Conservation (phyloP, 2,329 filamentous ascomycete species). For the Penicillium sp. region DNA sequence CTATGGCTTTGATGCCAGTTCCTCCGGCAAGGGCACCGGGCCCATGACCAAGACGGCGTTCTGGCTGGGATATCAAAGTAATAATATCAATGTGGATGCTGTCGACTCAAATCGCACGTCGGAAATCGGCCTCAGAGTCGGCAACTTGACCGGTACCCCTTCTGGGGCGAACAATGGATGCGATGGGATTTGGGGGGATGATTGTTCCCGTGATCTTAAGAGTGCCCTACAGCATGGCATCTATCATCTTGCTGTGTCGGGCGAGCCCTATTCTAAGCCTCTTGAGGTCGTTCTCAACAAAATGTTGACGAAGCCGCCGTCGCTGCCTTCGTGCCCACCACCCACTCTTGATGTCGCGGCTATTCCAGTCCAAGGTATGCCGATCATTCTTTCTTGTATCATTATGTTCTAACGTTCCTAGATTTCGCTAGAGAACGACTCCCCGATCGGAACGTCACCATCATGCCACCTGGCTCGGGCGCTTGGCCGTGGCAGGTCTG, state of each 20-base stretch:
- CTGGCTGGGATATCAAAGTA: conserved; percentile 36
- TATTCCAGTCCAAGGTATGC: conserved; percentile 36
- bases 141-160: conserved; percentile 37
- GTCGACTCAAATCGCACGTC: conserved; percentile 36
- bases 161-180: conserved; percentile 38
- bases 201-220: conserved; percentile 35
- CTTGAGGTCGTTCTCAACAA: conserved; percentile 31
- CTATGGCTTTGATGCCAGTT: conserved; percentile 37
- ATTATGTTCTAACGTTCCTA: conserved; percentile 14
- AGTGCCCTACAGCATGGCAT: conserved; percentile 27
- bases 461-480: conserved; percentile 32
- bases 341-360: conserved; percentile 33
- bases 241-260: conserved; percentile 27
- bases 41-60: conserved; percentile 39
- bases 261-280: conserved; percentile 29
- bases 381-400: background rate
- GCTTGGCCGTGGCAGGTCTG: conserved; percentile 37
- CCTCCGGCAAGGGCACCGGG: conserved; percentile 30
- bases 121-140: conserved; percentile 37
- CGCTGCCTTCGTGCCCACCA: conserved; percentile 29
- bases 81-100: conserved; percentile 26
- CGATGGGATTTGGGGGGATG: conserved; percentile 37
- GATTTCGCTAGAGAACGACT: conserved; percentile 34
- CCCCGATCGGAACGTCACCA: conserved; percentile 23
- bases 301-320: conserved; percentile 25